Evolutionary conservation across 306 rosid genomes (phyloP), one percentile per base, ranked within the genome.

Genomic region (Gillenia trifoliata): DNA sequence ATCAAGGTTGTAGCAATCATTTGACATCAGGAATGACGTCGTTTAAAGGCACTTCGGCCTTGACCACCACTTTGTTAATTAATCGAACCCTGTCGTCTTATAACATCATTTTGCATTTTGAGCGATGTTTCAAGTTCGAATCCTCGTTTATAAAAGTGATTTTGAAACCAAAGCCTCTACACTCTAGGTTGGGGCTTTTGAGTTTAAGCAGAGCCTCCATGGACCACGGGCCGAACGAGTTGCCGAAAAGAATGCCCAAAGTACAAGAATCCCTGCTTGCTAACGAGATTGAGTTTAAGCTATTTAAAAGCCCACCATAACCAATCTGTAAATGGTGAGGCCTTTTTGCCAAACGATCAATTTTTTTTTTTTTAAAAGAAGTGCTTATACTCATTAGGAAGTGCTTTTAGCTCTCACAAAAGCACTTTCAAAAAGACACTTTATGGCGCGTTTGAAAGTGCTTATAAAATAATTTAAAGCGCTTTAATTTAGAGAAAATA

Each of bases 11-110:
- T 25, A 10, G 33, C 65, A 20, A 50, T 25, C 62, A 34, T 34
- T 4, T 28, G 30, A 56, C 55, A 16, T 72, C 77, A 72, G 19
- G 17, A 26, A 3, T 79, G 75, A 68, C 66, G 78, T 64, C 50
- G 59, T 57, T 73, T 23, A 30, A 25, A 3, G 15, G 2, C 61
- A 11, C 61, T 55, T 55, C 13, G 5, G n/a, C 28, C 60, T 9
- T 22, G 61, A 22, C 13, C 26, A 54, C 20, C 17, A 4, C 64
- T 59, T 59, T 13, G 6, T 12, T 59, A 11, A 25, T 59, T 55
- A 55, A 55, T 55, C 26, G 61, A 22, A 1, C 60, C 12, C n/a
- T n/a, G n/a, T 22, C 8, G 26, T 4, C 8, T 1, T 52, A 3
- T 20, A n/a, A 22, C 59, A 22, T 52, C 1, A 12, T n/a, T 20